Evolutionary conservation across 768 basidiomycete species (phyloP), one percentile per base, ranked within the genome.

Genomic region (Xerocomus brunneocitrinus): DNA sequence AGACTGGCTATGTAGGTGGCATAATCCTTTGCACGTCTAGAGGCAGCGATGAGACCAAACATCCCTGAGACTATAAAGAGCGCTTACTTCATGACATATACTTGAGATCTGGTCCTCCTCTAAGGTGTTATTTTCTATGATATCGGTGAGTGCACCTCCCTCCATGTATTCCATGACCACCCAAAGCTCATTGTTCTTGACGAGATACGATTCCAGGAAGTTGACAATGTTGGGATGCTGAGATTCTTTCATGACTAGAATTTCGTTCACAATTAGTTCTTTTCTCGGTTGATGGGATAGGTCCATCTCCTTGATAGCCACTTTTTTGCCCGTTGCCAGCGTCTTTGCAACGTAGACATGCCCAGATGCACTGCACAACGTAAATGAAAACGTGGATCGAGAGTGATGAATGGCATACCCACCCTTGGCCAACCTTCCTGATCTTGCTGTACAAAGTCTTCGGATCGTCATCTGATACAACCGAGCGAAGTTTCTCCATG

Each of bases 111-210:
- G 94, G 65, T 94, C 91, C 73, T 98, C 94, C 67, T 91, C 91
- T 56, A 98, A 72, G 39, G 90, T 83, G 70, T 98, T 98, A 62
- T 95, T 93, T 75, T 98, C 95, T 62, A 99, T 98, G 41, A 99
- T 88, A 71, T 98, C 95, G 25, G 94, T 98, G 63, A 99, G 75
- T 16, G 95, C 94, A 38, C 97, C 95, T 49, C 94, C 94, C 71
- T 98, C 94, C 94, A 98, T 98, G 67, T 91, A 95, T 73, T 98
- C 94, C 94, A 95, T 98, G 54, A 95, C 93, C 41, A 97, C 93
- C 94, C 94, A 98, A 24, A 97, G 81, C 66, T 95, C 93, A 49
- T 79, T 87, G 67, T 77, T 86, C 72, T 88, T 89, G 49, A 97
- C 83, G 41, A 98, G 80, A 70, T 94, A 97, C 24, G 90, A 83